Percentiles rank a stretch among this genome's conserved stretches.
These are phyloP conservation scores for Penicillium corylophilum DNA, from an alignment of 2,329 filamentous ascomycete species.

Conservation along the genomic window DNA sequence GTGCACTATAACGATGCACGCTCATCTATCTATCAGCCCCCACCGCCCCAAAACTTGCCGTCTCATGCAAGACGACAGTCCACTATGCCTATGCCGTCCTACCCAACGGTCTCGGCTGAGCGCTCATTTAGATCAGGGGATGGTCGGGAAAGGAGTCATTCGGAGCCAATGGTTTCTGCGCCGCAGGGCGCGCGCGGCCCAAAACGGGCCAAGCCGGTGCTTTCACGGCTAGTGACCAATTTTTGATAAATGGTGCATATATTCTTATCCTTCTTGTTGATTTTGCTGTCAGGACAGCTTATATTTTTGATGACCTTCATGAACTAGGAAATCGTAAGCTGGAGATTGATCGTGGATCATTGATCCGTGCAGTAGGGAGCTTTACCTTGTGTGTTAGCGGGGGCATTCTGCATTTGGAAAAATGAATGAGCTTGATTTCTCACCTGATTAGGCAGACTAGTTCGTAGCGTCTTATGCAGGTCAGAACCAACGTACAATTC, in stretches of 20 bases:
- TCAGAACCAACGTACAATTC: not conserved
- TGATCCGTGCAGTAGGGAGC: too few relatives aligned
- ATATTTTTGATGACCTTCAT: slow-evolving; percentile 7
- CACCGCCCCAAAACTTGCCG: slow-evolving; percentile 1
- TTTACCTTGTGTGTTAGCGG: too few relatives aligned
- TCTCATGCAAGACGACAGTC: slow-evolving; percentile 9
- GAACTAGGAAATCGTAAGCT: slow-evolving; percentile 6
- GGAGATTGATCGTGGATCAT: not conserved
- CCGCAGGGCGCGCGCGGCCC: not conserved
- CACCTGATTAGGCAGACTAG: too few relatives aligned
- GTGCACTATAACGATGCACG: slow-evolving; percentile 21
- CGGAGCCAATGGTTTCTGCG: slow-evolving; percentile 19
- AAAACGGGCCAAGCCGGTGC: slow-evolving; percentile 32
- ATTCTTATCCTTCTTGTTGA: not conserved
- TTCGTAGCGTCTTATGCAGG: not conserved
- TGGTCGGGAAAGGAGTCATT: slow-evolving; percentile 20
- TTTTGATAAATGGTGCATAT: slow-evolving; percentile 20
- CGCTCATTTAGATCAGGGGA: slow-evolving; percentile 9
- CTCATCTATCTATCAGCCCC: slow-evolving; percentile 15
- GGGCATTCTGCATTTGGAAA: not conserved
- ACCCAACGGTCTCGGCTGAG: slow-evolving; percentile 3
- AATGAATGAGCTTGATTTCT: too few relatives aligned
- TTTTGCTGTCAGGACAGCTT: not conserved
- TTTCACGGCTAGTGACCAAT: slow-evolving; percentile 38
- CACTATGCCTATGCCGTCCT: slow-evolving; percentile 9